Percentiles rank a stretch among this genome's conserved stretches.
These are phyloP conservation scores for Solanum sparsipilum DNA, from an alignment of 257 asterid species.

Conservation along the genomic window DNA sequence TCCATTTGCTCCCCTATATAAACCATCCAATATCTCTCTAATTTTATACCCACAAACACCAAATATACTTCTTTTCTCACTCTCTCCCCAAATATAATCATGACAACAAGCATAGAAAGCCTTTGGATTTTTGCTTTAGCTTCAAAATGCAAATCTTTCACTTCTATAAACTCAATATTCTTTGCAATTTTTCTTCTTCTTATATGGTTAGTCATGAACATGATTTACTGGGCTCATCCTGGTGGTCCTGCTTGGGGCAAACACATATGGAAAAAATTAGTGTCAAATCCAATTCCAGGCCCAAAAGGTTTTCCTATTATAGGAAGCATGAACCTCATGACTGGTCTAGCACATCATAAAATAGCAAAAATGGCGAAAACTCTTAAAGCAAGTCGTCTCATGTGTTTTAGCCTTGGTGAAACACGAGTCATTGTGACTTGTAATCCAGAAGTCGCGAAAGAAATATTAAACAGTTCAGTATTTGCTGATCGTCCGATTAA, in stretches of 20 bases:
- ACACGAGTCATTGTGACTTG: conserved; percentile 58
- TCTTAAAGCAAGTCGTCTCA: conserved; percentile 41
- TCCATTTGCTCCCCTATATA: not conserved
- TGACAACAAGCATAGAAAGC: conserved; percentile 34
- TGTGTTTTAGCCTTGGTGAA: conserved; percentile 72
- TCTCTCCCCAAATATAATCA: not conserved
- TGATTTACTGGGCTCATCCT: conserved; percentile 56
- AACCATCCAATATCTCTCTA: not conserved
- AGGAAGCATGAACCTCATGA: conserved; percentile 74
- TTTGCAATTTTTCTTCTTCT: conserved; percentile 19
- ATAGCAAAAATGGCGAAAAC: conserved; percentile 44
- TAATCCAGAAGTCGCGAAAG: conserved; percentile 50
- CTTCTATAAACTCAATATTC: conserved; percentile 13
- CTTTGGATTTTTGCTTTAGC: conserved; percentile 50
- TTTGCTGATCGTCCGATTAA: conserved; percentile 68
- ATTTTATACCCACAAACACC: not conserved
- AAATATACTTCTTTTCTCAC: not conserved
- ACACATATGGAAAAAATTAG: conserved; percentile 12
- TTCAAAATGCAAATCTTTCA: conserved; percentile 40
- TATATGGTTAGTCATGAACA: conserved; percentile 22
- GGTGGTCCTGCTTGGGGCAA: conserved; percentile 93
- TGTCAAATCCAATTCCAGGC: conserved; percentile 45
- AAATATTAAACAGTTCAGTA: conserved; percentile 38
- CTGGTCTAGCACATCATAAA: conserved; percentile 68
- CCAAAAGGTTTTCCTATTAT: conserved; percentile 58